Base-by-base conservation (phyloP, 2,329 filamentous ascomycete species). In the Xylaria sp. region DNA sequence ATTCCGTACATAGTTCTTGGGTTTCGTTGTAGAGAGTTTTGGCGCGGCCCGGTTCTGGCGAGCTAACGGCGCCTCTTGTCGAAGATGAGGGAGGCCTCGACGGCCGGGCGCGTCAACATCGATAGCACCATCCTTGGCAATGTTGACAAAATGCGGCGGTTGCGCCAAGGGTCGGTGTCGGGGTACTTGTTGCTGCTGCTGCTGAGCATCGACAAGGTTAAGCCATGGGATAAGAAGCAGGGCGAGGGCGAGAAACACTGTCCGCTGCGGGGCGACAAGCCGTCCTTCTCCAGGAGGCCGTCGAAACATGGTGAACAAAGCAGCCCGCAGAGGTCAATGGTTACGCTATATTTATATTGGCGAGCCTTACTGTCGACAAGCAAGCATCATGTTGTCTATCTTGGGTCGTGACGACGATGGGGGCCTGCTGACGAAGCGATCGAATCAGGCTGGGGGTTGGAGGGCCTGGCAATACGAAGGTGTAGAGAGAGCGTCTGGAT, bases 281-380 rank as follows among this genome's bases (percentile, higher is more conserved):
- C 84, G 81, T 80, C 82, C 82, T 80, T 84, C 83, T 81, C 83
- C 83, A 80, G 84, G 83, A 82, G 85, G 85, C 84, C 85, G 85
- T 84, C 84, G 87, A 82, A 85, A 80, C 85, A 87, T 88, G 71
- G 75, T 84, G 82, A 69, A 72, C 70, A 69, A 74, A 63, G 68
- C 75, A 78, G 74, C 70, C 71, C 47, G 42, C 51, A 57, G 35
- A 60, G 12, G 37, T 50, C 51, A 27, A 44, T 44, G 32, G 37
- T 35, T 60, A 37, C 35, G 37, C 21, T 64, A 58, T 61, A 29
- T 32, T 63, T 51, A 21, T 67, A 60, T 29, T 40, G 60, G 59
- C 40, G 18, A 50, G 53, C 29, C 61, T 54, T 59, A 63, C 60
- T 65, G 40, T 21, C 9, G 32, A 53, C 32, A 27, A 57, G 44